Conservation (phyloP, 192 early-diverging fungal genomes). For the Podila verticillata region DNA sequence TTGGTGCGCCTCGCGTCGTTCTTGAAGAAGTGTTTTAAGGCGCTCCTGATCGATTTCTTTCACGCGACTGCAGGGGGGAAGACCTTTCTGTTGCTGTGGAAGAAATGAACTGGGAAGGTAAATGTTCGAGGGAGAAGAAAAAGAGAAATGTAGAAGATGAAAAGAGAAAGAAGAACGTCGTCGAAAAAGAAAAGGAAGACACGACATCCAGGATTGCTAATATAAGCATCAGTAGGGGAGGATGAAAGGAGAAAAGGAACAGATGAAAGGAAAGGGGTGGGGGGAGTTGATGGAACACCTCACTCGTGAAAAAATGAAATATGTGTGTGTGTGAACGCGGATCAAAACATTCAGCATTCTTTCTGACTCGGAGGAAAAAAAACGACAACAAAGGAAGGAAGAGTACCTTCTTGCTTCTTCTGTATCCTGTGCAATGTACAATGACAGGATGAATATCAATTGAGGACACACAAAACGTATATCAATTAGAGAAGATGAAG, state of each 20-base stretch:
- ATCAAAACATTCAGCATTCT: background rate
- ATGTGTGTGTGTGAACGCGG: background rate
- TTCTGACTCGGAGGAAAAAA: background rate
- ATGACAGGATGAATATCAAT: background rate
- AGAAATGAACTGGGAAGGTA: background rate
- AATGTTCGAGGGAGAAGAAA: background rate
- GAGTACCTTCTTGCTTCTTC: too few relatives aligned
- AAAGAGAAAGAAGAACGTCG: background rate
- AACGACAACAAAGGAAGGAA: too few relatives aligned
- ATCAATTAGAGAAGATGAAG: background rate
- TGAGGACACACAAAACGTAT: background rate
- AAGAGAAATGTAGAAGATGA: background rate
- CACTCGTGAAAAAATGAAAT: too few relatives aligned
- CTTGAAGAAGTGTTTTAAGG: background rate
- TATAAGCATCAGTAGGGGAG: background rate
- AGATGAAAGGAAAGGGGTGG: background rate
- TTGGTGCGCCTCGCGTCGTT: too few relatives aligned
- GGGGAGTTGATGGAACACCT: background rate
- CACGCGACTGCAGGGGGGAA: background rate
- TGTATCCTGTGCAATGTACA: too few relatives aligned
- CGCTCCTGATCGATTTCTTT: background rate
- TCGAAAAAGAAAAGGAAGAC: background rate
- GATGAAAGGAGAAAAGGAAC: too few relatives aligned
- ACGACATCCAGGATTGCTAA: background rate
- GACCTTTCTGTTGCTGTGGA: too few relatives aligned